Evolutionary conservation across 1,284 basidiomycete genomes (phyloP).

Genomic region (Ustilago nuda): DNA sequence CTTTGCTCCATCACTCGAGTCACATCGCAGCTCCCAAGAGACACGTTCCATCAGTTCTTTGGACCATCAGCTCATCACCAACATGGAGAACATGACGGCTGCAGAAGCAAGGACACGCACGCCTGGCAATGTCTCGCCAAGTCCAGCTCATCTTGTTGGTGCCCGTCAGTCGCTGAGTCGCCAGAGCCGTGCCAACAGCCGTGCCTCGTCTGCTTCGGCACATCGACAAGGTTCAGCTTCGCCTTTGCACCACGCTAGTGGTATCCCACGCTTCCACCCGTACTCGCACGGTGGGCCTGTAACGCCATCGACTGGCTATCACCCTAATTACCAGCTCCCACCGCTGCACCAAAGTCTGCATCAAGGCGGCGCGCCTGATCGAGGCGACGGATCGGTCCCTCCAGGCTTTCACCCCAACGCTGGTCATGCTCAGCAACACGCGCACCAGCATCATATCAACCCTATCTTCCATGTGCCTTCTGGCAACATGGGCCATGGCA

Average conservation of each 20-base stretch:
- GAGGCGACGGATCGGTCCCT: constrained; percentile 15
- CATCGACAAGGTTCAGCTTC: constrained; percentile 62
- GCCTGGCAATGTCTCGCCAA: constrained; percentile 56
- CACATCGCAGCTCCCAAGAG: constrained; percentile 50
- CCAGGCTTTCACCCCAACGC: constrained; percentile 15
- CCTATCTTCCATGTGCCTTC: constrained; percentile 56
- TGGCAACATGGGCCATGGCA: constrained; percentile 28
- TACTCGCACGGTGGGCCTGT: constrained; percentile 54
- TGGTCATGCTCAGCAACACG: constrained; percentile 23
- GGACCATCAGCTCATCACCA: constrained; percentile 63
- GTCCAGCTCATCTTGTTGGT: constrained; percentile 48
- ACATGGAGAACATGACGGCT: constrained; percentile 64
- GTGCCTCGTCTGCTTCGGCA: constrained; percentile 58
- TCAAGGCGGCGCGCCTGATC: constrained; percentile 16
- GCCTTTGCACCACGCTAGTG: constrained; percentile 60
- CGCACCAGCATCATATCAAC: constrained; percentile 46
- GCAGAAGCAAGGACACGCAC: constrained; percentile 52
- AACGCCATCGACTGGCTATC: constrained; percentile 34
- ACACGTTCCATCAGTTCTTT: constrained; percentile 57
- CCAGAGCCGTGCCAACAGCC: constrained; percentile 56
- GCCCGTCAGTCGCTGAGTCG: constrained; percentile 53
- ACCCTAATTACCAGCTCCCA: constrained; percentile 46
- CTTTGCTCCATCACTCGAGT: constrained; percentile 51
- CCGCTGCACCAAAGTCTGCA: constrained; percentile 48
- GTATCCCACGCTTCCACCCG: constrained; percentile 63